Conservation (phyloP, 371 early-diverging fungal species). For the Apophysomyces elegans region DNA sequence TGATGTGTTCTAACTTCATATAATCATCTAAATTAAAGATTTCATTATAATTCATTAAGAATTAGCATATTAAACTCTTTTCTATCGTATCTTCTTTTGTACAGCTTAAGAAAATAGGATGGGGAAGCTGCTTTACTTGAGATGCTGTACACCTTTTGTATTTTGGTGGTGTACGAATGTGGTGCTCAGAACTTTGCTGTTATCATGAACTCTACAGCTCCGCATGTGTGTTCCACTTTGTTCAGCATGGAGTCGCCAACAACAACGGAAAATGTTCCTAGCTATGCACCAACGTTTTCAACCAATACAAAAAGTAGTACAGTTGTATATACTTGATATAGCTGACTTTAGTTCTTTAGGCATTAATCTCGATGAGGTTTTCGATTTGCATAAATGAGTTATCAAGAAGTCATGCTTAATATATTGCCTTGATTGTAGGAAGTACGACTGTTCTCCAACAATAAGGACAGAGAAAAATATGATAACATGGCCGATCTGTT, state of each 20-base stretch:
- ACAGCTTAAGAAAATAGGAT: no score
- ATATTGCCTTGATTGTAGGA: conserved; percentile 41
- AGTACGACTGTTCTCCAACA: conserved; percentile 75
- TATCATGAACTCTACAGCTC: no score
- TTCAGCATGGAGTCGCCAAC: conserved; percentile 34
- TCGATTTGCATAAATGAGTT: background rate
- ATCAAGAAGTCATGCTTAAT: background rate
- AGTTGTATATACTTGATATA: background rate
- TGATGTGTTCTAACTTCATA: conserved; percentile 8
- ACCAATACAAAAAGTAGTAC: conserved; percentile 22
- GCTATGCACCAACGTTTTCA: conserved; percentile 40
- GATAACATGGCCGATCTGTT: conserved; percentile 94
- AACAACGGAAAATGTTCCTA: conserved; percentile 27
- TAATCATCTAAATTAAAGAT: no score
- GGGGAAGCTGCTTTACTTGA: no score
- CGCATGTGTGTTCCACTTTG: conserved; percentile 4
- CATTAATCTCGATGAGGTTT: conserved; percentile 52
- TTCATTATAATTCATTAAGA: no score
- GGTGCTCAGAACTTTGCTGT: no score
- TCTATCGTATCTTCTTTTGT: no score
- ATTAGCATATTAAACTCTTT: no score
- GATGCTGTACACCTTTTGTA: no score
- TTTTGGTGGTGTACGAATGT: no score
- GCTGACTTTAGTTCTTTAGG: conserved; percentile 15
- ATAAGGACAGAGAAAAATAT: conserved; percentile 86